Percentiles rank a stretch among this genome's conserved stretches.
These are phyloP conservation scores for Metschnikowia peoriensis DNA, from an alignment of 805 yeast genomes.

Conservation along the genomic window DNA sequence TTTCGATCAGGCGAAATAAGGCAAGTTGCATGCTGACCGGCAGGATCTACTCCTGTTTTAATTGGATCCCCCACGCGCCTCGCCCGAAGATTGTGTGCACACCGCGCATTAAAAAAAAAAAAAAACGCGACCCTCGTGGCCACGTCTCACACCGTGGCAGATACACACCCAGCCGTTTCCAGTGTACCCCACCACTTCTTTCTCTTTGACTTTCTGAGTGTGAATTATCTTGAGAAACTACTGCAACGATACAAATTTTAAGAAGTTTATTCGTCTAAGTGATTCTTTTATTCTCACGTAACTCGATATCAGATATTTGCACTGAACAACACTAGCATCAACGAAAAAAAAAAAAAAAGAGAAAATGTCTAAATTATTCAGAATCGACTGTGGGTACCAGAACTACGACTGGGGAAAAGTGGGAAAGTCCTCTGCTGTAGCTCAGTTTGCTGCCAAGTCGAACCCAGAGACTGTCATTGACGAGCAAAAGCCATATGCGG, in stretches of 20 bases:
- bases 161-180: not conserved
- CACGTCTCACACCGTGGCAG: not conserved
- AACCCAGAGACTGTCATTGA: conserved; percentile 61
- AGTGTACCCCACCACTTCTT: not conserved
- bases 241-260: not conserved
- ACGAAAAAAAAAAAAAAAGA: not conserved
- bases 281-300: not conserved
- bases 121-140: not conserved
- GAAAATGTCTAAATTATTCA: conserved; percentile 32
- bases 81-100: not conserved
- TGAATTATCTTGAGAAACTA: not conserved
- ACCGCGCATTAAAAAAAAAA: not conserved
- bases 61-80: not conserved
- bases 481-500: conserved; percentile 87
- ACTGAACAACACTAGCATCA: too few species aligned
- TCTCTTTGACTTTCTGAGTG: not conserved
- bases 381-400: conserved; percentile 60
- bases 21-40: not conserved
- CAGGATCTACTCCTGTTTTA: not conserved
- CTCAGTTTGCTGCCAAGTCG: conserved; percentile 74
- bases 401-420: conserved; percentile 81
- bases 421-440: conserved; percentile 84
- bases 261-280: not conserved
- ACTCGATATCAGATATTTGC: too few species aligned
- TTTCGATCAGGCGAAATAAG: not conserved